Conservation (phyloP, 164 flowering plant genomes). For the Dillenia suffruticosa region DNA sequence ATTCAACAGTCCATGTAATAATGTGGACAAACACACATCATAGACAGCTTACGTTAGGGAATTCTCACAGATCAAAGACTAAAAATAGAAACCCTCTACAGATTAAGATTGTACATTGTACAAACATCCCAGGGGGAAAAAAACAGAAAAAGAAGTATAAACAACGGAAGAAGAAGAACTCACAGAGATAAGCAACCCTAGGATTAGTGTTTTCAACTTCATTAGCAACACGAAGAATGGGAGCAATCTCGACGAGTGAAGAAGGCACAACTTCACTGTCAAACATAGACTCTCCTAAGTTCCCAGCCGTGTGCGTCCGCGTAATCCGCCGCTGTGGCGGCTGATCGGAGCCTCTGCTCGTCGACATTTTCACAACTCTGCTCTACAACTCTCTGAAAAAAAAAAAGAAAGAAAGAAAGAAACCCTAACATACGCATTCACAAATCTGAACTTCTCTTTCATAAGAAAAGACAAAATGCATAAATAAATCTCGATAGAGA, state of each 20-base stretch:
- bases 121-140: neutral
- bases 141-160: neutral
- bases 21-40: no score
- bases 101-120: no score
- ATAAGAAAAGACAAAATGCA: no score
- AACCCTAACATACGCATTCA: no score
- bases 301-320: slow-evolving; percentile 67
- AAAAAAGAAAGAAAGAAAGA: neutral
- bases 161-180: slow-evolving; percentile 11
- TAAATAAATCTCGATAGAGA: no score
- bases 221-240: slow-evolving; percentile 80
- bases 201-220: slow-evolving; percentile 65
- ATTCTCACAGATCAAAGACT: no score
- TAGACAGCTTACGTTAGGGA: no score
- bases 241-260: slow-evolving; percentile 65
- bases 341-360: slow-evolving; percentile 33
- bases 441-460: no score
- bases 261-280: slow-evolving; percentile 82
- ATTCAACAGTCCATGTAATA: no score
- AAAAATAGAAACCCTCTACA: no score
- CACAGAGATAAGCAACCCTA: slow-evolving; percentile 78
- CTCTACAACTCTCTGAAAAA: neutral
- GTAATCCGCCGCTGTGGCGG: slow-evolving; percentile 46
- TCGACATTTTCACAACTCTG: slow-evolving; percentile 18
- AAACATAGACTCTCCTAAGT: slow-evolving; percentile 53